These are phyloP conservation scores for Acmispon strigosus DNA, from an alignment of 306 rosid species.

Conservation along the genomic window DNA sequence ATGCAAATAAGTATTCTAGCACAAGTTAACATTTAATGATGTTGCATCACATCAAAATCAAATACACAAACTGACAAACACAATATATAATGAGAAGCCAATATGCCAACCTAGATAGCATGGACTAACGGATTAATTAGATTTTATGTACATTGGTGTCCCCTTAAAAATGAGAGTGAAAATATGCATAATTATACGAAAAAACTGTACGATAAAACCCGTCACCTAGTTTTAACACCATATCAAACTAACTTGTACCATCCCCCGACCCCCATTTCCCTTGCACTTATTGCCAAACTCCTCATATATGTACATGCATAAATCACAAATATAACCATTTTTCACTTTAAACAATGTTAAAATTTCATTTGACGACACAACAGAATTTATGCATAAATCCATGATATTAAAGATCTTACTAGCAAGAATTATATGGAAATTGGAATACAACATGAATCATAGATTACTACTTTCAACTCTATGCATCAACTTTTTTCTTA, in stretches of 20 bases:
- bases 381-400: not conserved
- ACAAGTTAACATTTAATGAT: not conserved
- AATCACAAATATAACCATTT: not conserved
- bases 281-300: not conserved
- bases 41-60: not conserved
- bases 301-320: not conserved
- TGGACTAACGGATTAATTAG: not conserved
- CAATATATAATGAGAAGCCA: not conserved
- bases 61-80: conserved; percentile 13
- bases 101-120: too few species aligned
- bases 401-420: not conserved
- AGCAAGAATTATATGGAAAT: not conserved
- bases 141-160: not conserved
- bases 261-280: not conserved
- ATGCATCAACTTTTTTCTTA: not conserved
- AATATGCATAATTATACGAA: not conserved
- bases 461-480: not conserved
- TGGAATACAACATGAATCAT: not conserved
- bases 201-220: not conserved
- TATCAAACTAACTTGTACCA: not conserved
- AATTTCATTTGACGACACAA: not conserved
- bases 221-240: not conserved
- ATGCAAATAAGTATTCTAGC: conserved; percentile 5
- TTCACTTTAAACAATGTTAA: not conserved
- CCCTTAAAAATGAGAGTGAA: not conserved